phyloP scores from a whole-genome alignment of 73 alveolate species.

The Paramecium caudatum region DNA sequence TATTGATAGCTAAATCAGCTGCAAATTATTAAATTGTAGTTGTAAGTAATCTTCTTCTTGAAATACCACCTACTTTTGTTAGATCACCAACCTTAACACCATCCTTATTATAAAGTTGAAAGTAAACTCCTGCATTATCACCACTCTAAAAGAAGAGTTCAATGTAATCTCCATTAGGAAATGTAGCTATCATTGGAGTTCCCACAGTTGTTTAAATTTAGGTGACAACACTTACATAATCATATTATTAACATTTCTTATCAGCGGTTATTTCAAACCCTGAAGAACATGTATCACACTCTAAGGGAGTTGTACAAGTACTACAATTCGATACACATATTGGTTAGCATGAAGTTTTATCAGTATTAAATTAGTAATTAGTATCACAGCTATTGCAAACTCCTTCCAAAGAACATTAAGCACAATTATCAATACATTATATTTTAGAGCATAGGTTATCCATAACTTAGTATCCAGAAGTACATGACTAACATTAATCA shows the following conservation, averaged over 20 bases:
- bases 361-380: not conserved
- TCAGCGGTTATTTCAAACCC: not conserved
- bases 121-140: slow-evolving; percentile 33
- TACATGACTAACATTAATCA: not conserved
- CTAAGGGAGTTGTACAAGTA: not conserved
- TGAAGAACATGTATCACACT: not conserved
- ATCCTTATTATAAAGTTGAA: not conserved
- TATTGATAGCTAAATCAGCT: not conserved
- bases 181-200: slow-evolving; percentile 4
- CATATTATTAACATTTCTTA: not conserved
- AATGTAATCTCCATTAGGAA: slow-evolving; percentile 7
- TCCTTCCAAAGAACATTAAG: not conserved
- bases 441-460: not conserved
- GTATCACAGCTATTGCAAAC: not conserved
- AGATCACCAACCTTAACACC: slow-evolving; percentile 21
- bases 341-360: not conserved
- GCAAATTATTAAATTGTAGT: not conserved
- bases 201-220: slow-evolving; percentile 25
- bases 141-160: not conserved
- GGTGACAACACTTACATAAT: too few species aligned
- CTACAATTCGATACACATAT: not conserved
- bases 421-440: not conserved
- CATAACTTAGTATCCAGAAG: not conserved
- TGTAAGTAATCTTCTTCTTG: not conserved
- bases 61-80: not conserved